phyloP scores from a whole-genome alignment of 164 flowering plant species.

The Brasenia schreberi region DNA sequence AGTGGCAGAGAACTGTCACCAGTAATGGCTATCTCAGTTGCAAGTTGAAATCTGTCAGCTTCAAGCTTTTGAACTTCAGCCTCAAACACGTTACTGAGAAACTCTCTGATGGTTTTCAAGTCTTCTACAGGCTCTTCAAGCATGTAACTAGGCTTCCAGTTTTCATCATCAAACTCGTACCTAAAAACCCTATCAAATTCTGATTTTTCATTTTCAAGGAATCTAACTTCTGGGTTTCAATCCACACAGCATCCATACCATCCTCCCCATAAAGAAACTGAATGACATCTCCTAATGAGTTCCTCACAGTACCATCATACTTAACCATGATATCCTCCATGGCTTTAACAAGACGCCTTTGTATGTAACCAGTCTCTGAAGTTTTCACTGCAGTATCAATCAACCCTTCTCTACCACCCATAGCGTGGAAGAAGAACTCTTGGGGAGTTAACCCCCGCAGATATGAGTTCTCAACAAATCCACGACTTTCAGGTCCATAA shows the following conservation, averaged over 20 bases:
- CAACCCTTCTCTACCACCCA: constrained; percentile 99
- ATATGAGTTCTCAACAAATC: constrained; percentile 98
- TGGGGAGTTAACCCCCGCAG: constrained; percentile 94
- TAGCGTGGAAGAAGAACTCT: constrained; percentile 98
- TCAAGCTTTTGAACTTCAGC: constrained; percentile 92
- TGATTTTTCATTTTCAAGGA: constrained; percentile 62
- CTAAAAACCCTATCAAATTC: constrained; percentile 61
- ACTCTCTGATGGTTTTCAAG: constrained; percentile 71
- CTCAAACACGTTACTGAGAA: constrained; percentile 86
- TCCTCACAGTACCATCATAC: constrained; percentile 97
- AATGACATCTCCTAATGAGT: constrained; percentile 92
- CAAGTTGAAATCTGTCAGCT: constrained; percentile 78
- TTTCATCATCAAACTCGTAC: constrained; percentile 67
- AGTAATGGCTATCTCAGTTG: constrained; percentile 87
- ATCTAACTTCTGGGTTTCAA: constrained; percentile 83
- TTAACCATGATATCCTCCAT: constrained; percentile 99
- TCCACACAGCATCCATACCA: constrained; percentile 99
- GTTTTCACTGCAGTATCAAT: constrained; percentile 99
- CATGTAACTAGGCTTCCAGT: constrained; percentile 89
- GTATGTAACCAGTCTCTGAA: constrained; percentile 98
- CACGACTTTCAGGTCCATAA: constrained; percentile 98
- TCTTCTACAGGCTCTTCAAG: constrained; percentile 77
- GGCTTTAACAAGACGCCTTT: constrained; percentile 93
- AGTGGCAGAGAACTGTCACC: constrained; percentile 90
- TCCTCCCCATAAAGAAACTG: constrained; percentile 98